Evolutionary conservation across 2,329 filamentous ascomycete genomes (phyloP), one percentile per base, ranked within the genome.

Genomic region (Fusarium sp.): DNA sequence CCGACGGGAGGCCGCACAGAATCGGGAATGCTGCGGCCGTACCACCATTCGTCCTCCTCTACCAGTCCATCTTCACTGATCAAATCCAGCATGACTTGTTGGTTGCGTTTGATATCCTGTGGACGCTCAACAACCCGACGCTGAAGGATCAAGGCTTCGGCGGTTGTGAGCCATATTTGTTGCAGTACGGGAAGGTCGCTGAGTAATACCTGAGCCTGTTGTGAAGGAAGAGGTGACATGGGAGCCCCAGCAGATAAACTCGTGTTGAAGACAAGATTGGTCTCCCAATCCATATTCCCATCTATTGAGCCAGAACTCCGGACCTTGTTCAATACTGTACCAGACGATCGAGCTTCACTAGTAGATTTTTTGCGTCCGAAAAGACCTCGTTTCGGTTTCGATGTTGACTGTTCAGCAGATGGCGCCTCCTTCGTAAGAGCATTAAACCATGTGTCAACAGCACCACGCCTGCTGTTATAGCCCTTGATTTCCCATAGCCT

Each of bases 401-500:
- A 64, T 11, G 84, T 75, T 14, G 85, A 75, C 44, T 63, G 50
- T 39, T 87, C 86, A 11, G 69, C 79, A 58, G 26, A 80, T 18
- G 67, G 62, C 20, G 75, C 66, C 14, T 87, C 86, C 66, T 84
- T 87, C 5, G 84, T 83, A 14, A 92, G 80, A 24, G 83, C 84
- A 45, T 85, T 84, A 78, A 88, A 90, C 89, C 89, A 92, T 10
- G 77, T 82, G 75, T 92, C 90, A 22, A 92, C 90, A 4, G 88
- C 87, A 26, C 84, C 84, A 64, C 89, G 85, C 38, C 90, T 85
- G 58, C 84, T 84, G 77, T 90, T 92, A 80, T 92, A 92, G 4
- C 90, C 89, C 76, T 91, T 91, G 44, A 90, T 89, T 77, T 91
- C 89, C 90, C 90, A 92, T 41, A 92, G 85, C 50, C 87, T 84